Conservation (phyloP, 2,329 filamentous ascomycete genomes). For the Penicillium fuscoglaucum region DNA sequence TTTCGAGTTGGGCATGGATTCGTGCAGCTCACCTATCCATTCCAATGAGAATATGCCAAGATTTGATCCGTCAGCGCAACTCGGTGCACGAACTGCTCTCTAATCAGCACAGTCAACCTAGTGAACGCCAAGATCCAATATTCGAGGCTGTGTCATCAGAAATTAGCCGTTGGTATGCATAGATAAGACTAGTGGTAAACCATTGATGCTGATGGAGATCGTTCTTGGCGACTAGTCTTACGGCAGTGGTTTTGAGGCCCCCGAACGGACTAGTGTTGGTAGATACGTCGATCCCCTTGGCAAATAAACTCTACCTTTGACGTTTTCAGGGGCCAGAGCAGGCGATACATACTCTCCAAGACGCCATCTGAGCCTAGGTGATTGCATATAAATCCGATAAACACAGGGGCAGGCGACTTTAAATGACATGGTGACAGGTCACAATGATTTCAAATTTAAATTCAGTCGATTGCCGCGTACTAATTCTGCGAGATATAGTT, state of each 20-base stretch:
- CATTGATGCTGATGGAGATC: conserved; percentile 15
- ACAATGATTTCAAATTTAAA: neutral
- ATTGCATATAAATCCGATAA: neutral
- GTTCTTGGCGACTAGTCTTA: conserved; percentile 15
- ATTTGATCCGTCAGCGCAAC: conserved; percentile 1
- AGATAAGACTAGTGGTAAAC: conserved; percentile 17
- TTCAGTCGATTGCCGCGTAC: neutral
- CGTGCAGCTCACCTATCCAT: neutral
- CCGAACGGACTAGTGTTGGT: conserved; percentile 14
- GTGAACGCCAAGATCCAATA: conserved; percentile 4
- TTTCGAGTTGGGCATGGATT: neutral
- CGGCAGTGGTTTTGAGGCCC: conserved; percentile 5
- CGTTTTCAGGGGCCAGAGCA: conserved; percentile 10
- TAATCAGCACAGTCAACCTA: neutral
- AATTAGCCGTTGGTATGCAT: neutral
- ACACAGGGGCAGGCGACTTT: neutral
- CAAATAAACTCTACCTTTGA: conserved; percentile 14
- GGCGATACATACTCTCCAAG: neutral
- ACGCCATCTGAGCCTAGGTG: neutral
- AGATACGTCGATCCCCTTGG: conserved; percentile 23
- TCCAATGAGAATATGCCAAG: conserved; percentile 3
- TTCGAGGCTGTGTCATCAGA: conserved; percentile 20
- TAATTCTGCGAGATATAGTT: neutral
- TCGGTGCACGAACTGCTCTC: neutral
- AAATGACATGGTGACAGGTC: neutral